A percentile compares a stretch with the other conserved stretches of the same genome.
These are phyloP conservation scores for Mayamaea pseudoterrestris DNA, from an alignment of 108 stramenopile genomes.

Conservation along the genomic window DNA sequence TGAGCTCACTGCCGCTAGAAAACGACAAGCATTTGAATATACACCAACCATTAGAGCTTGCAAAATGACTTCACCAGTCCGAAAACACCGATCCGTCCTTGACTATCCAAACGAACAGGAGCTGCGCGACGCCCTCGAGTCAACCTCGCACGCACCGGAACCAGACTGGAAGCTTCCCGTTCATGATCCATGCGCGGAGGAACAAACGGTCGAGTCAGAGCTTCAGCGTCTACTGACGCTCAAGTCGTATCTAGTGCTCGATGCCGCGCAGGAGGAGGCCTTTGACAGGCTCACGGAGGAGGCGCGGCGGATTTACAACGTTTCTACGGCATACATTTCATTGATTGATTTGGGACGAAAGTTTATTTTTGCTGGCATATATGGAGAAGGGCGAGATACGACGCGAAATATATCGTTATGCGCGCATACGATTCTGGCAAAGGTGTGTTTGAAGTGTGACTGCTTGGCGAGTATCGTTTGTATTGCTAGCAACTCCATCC, in stretches of 20 bases:
- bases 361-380: slow-evolving; percentile 34
- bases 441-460: too few relatives aligned
- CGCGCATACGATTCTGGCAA: slow-evolving; percentile 45
- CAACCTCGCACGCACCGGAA: not conserved
- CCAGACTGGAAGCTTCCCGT: slow-evolving; percentile 8
- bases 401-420: slow-evolving; percentile 60
- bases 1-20: too few relatives aligned
- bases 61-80: too few relatives aligned
- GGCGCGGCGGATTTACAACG: slow-evolving; percentile 38
- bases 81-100: not conserved
- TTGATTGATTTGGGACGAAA: slow-evolving; percentile 61
- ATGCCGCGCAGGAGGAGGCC: slow-evolving; percentile 20
- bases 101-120: not conserved
- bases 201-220: slow-evolving; percentile 8
- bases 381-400: slow-evolving; percentile 27
- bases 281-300: slow-evolving; percentile 21
- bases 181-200: slow-evolving; percentile 3
- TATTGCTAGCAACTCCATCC: too few relatives aligned
- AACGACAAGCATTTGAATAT: too few relatives aligned
- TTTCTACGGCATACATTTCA: slow-evolving; percentile 56
- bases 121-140: not conserved
- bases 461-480: too few relatives aligned
- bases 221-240: slow-evolving; percentile 4
- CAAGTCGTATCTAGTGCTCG: slow-evolving; percentile 4
- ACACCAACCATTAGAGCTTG: too few relatives aligned